These are phyloP conservation scores for Urtica urens DNA, from an alignment of 306 rosid species.

Conservation along the genomic window DNA sequence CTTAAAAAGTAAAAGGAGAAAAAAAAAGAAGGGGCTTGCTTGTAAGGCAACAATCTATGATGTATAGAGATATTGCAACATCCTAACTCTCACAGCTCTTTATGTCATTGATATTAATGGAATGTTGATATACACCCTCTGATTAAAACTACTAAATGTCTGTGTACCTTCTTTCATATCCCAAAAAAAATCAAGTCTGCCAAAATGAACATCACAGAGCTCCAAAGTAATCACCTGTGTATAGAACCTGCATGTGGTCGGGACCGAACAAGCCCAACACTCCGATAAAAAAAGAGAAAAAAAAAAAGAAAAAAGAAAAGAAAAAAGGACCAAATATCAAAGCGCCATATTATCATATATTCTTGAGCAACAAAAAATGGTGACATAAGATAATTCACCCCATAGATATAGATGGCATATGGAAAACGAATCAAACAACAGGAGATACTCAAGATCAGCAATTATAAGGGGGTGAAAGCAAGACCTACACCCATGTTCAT, in stretches of 20 bases:
- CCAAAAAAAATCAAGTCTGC: constrained; percentile 72
- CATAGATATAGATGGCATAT: too few relatives aligned
- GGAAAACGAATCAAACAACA: too few relatives aligned
- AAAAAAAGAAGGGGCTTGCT: constrained; percentile 15
- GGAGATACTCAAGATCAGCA: constrained; percentile 27
- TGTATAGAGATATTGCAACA: constrained; percentile 25
- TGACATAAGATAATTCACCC: too few relatives aligned
- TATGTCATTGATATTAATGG: constrained; percentile 23
- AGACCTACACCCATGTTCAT: too few relatives aligned
- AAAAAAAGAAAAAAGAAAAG: not conserved
- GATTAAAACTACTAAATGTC: constrained; percentile 36
- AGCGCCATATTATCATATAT: too few relatives aligned
- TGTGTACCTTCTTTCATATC: constrained; percentile 71
- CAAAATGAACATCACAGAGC: constrained; percentile 60
- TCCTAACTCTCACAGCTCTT: too few relatives aligned
- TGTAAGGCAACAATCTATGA: constrained; percentile 39
- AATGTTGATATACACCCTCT: constrained; percentile 23
- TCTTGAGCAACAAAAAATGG: too few relatives aligned
- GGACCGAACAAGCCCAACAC: constrained; percentile 68
- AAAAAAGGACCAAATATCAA: too few relatives aligned
- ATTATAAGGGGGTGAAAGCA: constrained; percentile 25
- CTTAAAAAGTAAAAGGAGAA: not conserved
- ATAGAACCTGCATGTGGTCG: constrained; percentile 66
- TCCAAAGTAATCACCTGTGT: constrained; percentile 65
- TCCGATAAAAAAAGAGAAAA: constrained; percentile 18